These are phyloP conservation scores for Penicillium brevicompactum DNA, from an alignment of 2,329 filamentous ascomycete species.

Conservation along the genomic window DNA sequence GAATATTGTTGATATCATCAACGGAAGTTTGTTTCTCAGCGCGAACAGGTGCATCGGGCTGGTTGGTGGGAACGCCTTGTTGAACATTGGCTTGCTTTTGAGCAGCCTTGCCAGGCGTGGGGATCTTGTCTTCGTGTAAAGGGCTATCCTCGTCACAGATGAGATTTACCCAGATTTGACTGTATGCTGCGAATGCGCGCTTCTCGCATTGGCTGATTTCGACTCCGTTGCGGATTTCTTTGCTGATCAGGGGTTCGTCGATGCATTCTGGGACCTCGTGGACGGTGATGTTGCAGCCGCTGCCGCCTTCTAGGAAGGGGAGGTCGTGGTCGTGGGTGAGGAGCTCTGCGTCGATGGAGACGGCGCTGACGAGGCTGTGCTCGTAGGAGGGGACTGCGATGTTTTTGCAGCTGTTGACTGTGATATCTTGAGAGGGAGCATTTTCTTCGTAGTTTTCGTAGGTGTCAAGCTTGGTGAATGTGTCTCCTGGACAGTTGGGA, in stretches of 20 bases:
- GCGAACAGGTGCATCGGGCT: constrained; percentile 4
- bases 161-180: constrained; percentile 34
- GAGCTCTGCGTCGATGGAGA: constrained; percentile 32
- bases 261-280: constrained; percentile 37
- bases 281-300: constrained; percentile 34
- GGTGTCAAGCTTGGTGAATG: constrained; percentile 20
- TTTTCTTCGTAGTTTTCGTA: constrained; percentile 29
- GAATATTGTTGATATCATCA: constrained; percentile 14
- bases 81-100: background rate
- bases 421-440: constrained; percentile 24
- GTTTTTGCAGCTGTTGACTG: constrained; percentile 25
- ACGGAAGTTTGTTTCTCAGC: constrained; percentile 10
- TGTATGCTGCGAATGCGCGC: constrained; percentile 27
- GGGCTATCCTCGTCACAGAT: constrained; percentile 25
- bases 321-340: constrained; percentile 18
- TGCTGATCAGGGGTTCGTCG: constrained; percentile 30
- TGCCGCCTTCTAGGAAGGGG: constrained; percentile 11
- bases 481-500: constrained; percentile 28
- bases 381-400: constrained; percentile 29
- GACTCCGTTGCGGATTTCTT: constrained; percentile 22
- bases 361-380: constrained; percentile 24
- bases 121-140: constrained; percentile 3
- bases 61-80: background rate
- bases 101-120: background rate
- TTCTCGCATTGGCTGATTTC: constrained; percentile 28